Evolutionary conservation across 1,284 basidiomycete genomes (phyloP).

Genomic region (Cryptococcus amylolentus): DNA sequence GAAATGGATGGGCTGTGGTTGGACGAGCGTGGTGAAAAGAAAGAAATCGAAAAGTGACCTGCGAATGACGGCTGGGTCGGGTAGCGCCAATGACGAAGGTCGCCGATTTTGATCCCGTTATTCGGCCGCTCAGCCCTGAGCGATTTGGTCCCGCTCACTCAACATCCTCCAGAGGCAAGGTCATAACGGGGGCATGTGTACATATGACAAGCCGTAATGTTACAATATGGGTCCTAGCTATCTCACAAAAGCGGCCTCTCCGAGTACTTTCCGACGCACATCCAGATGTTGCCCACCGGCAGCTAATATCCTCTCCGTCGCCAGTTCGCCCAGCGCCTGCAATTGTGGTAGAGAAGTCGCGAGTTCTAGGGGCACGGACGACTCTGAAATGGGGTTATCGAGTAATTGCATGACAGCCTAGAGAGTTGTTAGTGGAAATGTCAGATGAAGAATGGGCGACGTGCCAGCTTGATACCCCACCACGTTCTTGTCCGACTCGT

Average conservation of each 20-base stretch:
- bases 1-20: background rate
- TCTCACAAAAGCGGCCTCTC: slow-evolving; percentile 32
- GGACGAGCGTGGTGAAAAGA: background rate
- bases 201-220: too few species aligned
- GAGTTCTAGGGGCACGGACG: slow-evolving; percentile 59
- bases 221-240: too few species aligned
- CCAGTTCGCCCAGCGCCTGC: slow-evolving; percentile 63
- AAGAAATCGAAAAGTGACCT: background rate
- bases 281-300: slow-evolving; percentile 29
- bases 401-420: slow-evolving; percentile 62
- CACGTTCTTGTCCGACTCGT: slow-evolving; percentile 56
- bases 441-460: slow-evolving; percentile 33
- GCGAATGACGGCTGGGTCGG: too few species aligned
- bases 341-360: slow-evolving; percentile 55
- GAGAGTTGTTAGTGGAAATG: background rate
- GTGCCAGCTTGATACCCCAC: slow-evolving; percentile 79
- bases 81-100: too few species aligned
- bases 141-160: too few species aligned
- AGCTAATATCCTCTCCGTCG: slow-evolving; percentile 61
- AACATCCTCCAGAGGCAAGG: too few species aligned
- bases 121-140: too few species aligned
- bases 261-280: slow-evolving; percentile 25
- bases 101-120: too few species aligned
- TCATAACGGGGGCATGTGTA: too few species aligned
- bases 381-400: slow-evolving; percentile 24